Conservation (phyloP, 805 yeast genomes). For the Candida tallmaniae region DNA sequence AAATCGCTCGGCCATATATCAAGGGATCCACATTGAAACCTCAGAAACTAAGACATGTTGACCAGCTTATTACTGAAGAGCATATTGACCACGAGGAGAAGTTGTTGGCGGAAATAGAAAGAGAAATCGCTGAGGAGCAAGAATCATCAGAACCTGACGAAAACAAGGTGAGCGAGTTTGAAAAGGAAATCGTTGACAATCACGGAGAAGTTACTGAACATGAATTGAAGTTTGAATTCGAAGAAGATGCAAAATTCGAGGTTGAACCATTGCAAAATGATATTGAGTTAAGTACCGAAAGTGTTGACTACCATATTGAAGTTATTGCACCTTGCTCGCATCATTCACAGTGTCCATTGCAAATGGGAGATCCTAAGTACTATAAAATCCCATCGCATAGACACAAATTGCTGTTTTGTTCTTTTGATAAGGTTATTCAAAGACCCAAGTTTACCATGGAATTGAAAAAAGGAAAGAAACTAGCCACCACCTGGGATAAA, state of each 20-base stretch:
- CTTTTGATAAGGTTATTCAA: slow-evolving; percentile 62
- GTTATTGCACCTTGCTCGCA: slow-evolving; percentile 90
- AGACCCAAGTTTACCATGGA: slow-evolving; percentile 82
- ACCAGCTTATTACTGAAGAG: slow-evolving; percentile 32
- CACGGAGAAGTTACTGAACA: slow-evolving; percentile 40
- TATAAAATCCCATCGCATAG: slow-evolving; percentile 55
- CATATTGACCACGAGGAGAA: slow-evolving; percentile 30
- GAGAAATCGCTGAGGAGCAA: slow-evolving; percentile 16
- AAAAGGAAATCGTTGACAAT: slow-evolving; percentile 23
- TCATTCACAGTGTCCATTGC: slow-evolving; percentile 82
- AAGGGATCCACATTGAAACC: slow-evolving; percentile 45
- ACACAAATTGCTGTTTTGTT: slow-evolving; percentile 65
- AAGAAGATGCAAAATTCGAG: slow-evolving; percentile 28
- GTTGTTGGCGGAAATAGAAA: slow-evolving; percentile 22
- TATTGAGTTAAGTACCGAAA: slow-evolving; percentile 14
- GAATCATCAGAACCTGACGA: slow-evolving; percentile 3
- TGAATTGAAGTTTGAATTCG: slow-evolving; percentile 47
- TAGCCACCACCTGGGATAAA: slow-evolving; percentile 70
- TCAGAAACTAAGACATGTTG: slow-evolving; percentile 30
- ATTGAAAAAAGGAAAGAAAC: slow-evolving; percentile 71
- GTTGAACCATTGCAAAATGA: slow-evolving; percentile 15
- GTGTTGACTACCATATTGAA: slow-evolving; percentile 49
- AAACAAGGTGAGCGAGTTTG: slow-evolving; percentile 8
- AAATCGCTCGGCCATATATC: slow-evolving; percentile 66
- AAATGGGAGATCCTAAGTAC: slow-evolving; percentile 66